Base-by-base conservation (phyloP, 352 stramenopile species). In the Phytopythium kandeliae region DNA sequence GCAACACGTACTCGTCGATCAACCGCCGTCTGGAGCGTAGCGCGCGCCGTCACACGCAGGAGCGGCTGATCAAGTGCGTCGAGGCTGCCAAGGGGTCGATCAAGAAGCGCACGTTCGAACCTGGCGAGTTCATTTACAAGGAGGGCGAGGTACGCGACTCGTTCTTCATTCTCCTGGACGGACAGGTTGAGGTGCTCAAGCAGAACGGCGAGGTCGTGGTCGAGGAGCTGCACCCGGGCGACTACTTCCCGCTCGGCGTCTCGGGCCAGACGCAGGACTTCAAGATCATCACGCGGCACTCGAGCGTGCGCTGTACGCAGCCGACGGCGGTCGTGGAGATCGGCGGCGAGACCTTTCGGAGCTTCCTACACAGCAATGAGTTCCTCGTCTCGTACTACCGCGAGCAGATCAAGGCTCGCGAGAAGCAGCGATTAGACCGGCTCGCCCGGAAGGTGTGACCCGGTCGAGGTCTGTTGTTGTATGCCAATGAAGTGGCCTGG, bases 221-320 rank as follows among this genome's bases (percentile, higher is more conserved):
- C 15, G 82, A 93, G 50, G 66, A 86, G 49, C 63, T 93, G 15
- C 62, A 76, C 17, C 62, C 71, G 2, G 82, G 82, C 7, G 82
- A 89, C 54, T 93, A 89, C 58, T 93, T 93, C 54, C 82, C 82
- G 10, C 63, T 93, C 0, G 82, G 82, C 2, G 82, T 91, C 13
- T 86, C 82, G 1, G 79, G 77, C 2, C 65, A 87, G 60, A 86
- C 74, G 10, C 65, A 65, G 48, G 69, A 73, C 24, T 81, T 65
- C 46, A 87, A 82, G 41, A 87, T 91, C 59, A 58, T 71, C 50
- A 86, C 66, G 44, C 78, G 81, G 19, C 76, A 86, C 56, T 82
- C 79, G 37, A 92, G 76, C 24, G 78, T 89, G 38, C 74, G 75
- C 19, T 88, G 76, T 58, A 86, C 65, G 16, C 55, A 85, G 44